phyloP scores from a whole-genome alignment of 768 basidiomycete genomes.

The Xanthoconium stramineum region DNA sequence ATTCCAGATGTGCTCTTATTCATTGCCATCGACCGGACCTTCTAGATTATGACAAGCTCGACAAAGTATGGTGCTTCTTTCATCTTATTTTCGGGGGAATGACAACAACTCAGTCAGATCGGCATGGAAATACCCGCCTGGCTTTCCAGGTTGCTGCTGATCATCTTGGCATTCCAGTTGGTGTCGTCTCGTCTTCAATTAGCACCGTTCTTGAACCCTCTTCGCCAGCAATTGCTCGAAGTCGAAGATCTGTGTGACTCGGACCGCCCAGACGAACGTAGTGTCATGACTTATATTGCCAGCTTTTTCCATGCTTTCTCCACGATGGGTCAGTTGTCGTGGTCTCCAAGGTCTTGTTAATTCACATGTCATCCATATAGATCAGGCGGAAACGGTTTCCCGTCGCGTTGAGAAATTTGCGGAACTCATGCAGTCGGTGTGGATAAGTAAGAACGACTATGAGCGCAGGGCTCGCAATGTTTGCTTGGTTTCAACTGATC shows the following conservation, averaged over 20 bases:
- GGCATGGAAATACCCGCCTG: slow-evolving; percentile 77
- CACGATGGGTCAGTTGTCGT: slow-evolving; percentile 70
- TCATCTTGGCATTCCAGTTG: slow-evolving; percentile 85
- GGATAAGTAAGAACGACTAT: slow-evolving; percentile 87
- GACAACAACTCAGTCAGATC: slow-evolving; percentile 52
- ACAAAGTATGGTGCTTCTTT: slow-evolving; percentile 57
- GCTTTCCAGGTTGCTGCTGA: slow-evolving; percentile 89
- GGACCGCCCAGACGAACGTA: slow-evolving; percentile 87
- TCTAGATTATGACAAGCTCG: slow-evolving; percentile 80
- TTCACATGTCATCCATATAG: slow-evolving; percentile 37
- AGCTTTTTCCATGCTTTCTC: slow-evolving; percentile 98
- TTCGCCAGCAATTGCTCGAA: slow-evolving; percentile 82
- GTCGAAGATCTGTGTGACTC: slow-evolving; percentile 93
- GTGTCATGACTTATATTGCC: slow-evolving; percentile 97
- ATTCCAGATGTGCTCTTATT: slow-evolving; percentile 88
- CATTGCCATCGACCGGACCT: slow-evolving; percentile 97
- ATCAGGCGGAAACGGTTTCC: slow-evolving; percentile 92
- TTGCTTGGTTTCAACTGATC: slow-evolving; percentile 18
- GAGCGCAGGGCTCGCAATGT: slow-evolving; percentile 80
- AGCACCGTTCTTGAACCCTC: slow-evolving; percentile 1
- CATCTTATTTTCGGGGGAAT: not conserved
- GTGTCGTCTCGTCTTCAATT: slow-evolving; percentile 25
- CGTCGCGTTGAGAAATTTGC: slow-evolving; percentile 94
- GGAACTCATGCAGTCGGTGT: slow-evolving; percentile 90
- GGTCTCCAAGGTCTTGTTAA: not conserved